Conservation (phyloP, 2,329 filamentous ascomycete species). For the Sphaerostilbella broomeana region DNA sequence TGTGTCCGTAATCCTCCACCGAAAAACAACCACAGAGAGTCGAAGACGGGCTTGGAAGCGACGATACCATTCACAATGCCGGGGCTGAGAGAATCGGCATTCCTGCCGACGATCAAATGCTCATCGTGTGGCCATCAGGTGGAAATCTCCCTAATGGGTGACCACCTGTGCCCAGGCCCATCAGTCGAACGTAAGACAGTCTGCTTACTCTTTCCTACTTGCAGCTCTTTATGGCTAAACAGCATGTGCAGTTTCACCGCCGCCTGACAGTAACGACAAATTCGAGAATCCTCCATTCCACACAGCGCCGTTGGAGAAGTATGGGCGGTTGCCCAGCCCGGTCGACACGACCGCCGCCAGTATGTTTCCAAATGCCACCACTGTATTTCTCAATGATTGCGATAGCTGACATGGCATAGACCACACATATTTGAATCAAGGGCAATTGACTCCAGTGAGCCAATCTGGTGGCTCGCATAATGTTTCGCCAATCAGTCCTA, state of each 20-base stretch:
- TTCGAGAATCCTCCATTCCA: constrained; percentile 21
- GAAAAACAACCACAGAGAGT: constrained; percentile 1
- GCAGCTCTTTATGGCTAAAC: constrained; percentile 4
- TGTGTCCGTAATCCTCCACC: constrained; percentile 1
- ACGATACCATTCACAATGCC: constrained; percentile 34
- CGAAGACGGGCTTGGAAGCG: neutral
- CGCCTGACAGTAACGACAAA: constrained; percentile 26
- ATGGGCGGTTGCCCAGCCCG: constrained; percentile 36
- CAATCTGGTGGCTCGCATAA: constrained; percentile 52
- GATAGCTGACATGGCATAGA: constrained; percentile 37
- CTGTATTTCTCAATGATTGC: neutral
- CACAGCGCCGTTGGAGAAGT: constrained; percentile 28
- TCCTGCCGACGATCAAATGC: constrained; percentile 82
- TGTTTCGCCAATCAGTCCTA: constrained; percentile 56
- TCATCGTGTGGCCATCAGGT: constrained; percentile 72
- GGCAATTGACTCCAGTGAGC: constrained; percentile 58
- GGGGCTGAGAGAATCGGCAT: constrained; percentile 54
- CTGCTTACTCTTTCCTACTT: neutral
- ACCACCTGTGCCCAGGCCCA: constrained; percentile 62
- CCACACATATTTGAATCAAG: constrained; percentile 45
- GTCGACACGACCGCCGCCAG: constrained; percentile 49
- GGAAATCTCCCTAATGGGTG: constrained; percentile 78
- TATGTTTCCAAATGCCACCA: constrained; percentile 27
- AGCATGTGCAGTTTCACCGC: constrained; percentile 31
- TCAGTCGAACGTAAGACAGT: constrained; percentile 41